Evolutionary conservation across 495 filamentous ascomycete genomes (phyloP).

Genomic region (Podospora sp.): DNA sequence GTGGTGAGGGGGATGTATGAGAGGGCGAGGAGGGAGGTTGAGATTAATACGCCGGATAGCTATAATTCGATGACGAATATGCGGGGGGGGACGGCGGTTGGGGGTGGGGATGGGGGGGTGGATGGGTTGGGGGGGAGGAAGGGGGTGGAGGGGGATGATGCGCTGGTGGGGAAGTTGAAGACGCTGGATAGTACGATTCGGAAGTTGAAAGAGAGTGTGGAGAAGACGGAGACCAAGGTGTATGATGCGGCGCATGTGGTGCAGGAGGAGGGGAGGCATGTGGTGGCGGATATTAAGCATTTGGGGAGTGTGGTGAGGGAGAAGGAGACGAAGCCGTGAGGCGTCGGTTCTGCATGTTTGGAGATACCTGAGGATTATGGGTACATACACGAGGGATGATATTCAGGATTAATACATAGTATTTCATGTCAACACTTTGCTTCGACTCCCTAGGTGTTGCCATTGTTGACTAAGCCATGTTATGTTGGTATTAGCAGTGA

Average conservation of each 20-base stretch:
- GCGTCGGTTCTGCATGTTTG: too few relatives aligned
- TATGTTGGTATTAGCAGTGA: too few relatives aligned
- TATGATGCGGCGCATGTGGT: neutral
- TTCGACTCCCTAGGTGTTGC: too few relatives aligned
- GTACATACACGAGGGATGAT: too few relatives aligned
- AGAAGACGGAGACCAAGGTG: neutral
- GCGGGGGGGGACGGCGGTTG: neutral
- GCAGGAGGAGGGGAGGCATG: neutral
- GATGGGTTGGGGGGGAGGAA: neutral
- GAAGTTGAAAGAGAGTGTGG: neutral
- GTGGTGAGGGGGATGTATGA: conserved; percentile 10
- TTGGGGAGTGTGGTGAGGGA: neutral
- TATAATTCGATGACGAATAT: conserved; percentile 11
- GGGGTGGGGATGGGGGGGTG: neutral
- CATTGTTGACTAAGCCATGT: too few relatives aligned
- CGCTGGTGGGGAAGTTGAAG: neutral
- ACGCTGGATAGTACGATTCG: neutral
- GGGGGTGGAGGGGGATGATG: neutral
- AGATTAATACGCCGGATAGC: conserved; percentile 16
- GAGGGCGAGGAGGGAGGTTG: conserved; percentile 10
- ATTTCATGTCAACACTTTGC: too few relatives aligned
- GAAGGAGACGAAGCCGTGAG: conserved; percentile 5
- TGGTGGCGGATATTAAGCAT: neutral
- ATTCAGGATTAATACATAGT: too few relatives aligned
- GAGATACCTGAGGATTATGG: too few relatives aligned